Conservation (phyloP, 257 asterid species). For the Jaltomata sinuosa region DNA sequence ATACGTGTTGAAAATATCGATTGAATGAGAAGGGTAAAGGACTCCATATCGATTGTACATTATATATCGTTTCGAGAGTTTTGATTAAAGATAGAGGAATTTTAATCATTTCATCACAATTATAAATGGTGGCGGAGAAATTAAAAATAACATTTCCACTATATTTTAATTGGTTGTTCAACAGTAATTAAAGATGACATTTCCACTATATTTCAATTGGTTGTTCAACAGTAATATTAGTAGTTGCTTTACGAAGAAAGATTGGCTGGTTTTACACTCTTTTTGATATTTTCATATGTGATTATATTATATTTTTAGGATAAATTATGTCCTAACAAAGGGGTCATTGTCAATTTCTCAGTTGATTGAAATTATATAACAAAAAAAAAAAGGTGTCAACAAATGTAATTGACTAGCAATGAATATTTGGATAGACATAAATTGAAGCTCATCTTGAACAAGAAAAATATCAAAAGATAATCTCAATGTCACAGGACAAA, state of each 20-base stretch:
- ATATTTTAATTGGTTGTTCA: no score
- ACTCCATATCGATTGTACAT: background rate
- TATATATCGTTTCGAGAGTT: no score
- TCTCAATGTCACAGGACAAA: background rate
- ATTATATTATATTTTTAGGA: background rate
- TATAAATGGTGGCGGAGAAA: no score
- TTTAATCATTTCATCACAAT: no score
- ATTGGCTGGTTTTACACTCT: background rate
- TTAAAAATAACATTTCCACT: no score
- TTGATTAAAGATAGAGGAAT: no score
- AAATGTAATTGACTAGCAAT: background rate
- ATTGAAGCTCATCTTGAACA: background rate
- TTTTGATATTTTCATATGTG: background rate
- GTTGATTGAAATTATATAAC: background rate
- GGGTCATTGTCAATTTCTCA: background rate
- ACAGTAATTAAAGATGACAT: no score
- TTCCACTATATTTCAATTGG: background rate
- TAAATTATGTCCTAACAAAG: background rate
- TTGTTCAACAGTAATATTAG: background rate
- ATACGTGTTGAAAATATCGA: rapidly evolving
- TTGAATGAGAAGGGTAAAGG: background rate
- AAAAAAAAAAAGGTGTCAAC: background rate
- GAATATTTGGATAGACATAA: background rate
- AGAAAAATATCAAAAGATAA: background rate
- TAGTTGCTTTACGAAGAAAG: background rate